Percentiles rank a stretch among this genome's conserved stretches.
Evolutionary conservation across 192 early-diverging fungal genomes (phyloP).

Genomic region (Umbelopsis isabellina): DNA sequence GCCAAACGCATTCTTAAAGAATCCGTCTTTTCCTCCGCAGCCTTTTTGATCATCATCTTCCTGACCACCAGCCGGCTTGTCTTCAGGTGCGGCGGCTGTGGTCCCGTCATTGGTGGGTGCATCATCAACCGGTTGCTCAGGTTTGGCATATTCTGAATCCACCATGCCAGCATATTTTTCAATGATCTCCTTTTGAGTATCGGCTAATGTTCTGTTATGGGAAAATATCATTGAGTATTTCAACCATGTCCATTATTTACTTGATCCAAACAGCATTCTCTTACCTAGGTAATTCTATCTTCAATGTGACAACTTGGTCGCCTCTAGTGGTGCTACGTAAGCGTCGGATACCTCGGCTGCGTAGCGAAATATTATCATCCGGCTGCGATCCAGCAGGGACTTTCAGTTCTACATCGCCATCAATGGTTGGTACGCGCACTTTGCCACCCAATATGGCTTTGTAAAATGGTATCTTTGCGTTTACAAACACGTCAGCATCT

Average conservation of each 20-base stretch:
- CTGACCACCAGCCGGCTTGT: not conserved
- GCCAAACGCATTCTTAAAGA: constrained; percentile 67
- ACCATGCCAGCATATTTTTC: constrained; percentile 61
- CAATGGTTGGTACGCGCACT: constrained; percentile 87
- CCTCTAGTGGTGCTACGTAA: constrained; percentile 66
- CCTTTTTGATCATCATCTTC: constrained; percentile 21
- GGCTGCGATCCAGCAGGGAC: constrained; percentile 88
- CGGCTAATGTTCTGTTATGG: constrained; percentile 36
- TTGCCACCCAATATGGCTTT: constrained; percentile 89
- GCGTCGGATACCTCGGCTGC: constrained; percentile 74
- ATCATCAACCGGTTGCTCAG: constrained; percentile 13
- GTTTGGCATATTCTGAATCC: constrained; percentile 34
- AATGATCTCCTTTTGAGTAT: constrained; percentile 60
- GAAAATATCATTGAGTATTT: too few relatives aligned
- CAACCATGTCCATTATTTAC: too few relatives aligned
- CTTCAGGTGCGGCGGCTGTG: constrained; percentile 16
- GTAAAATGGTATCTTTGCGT: constrained; percentile 78
- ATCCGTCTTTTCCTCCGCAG: constrained; percentile 40
- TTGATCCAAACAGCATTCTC: not conserved
- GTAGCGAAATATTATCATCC: constrained; percentile 79
- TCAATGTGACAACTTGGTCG: constrained; percentile 90
- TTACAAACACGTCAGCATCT: constrained; percentile 76
- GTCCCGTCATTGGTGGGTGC: constrained; percentile 31
- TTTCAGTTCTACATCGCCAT: constrained; percentile 94
- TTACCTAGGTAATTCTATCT: constrained; percentile 78